A percentile compares a stretch with the other conserved stretches of the same genome.
Conservation (phyloP, 2,329 filamentous ascomycete species). For the Microcyclospora tardicrescens region DNA sequence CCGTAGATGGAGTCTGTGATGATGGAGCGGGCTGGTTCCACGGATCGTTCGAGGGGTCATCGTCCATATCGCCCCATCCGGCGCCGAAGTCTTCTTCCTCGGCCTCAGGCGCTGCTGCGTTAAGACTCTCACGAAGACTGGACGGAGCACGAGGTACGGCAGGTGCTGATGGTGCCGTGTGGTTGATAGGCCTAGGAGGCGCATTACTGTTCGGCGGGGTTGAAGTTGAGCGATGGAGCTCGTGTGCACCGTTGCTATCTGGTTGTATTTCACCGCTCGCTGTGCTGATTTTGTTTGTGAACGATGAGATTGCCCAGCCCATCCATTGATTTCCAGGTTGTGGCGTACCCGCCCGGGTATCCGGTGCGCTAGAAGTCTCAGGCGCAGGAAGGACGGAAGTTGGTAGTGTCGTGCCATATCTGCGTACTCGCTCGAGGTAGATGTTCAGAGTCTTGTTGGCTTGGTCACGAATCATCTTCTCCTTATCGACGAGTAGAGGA, state of each 20-base stretch:
- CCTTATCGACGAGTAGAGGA: conserved; percentile 79
- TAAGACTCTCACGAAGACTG: conserved; percentile 9
- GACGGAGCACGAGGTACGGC: conserved; percentile 19
- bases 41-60: conserved; percentile 38
- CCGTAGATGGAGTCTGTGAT: conserved; percentile 13
- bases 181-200: conserved; percentile 21
- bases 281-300: conserved; percentile 82
- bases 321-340: conserved; percentile 59
- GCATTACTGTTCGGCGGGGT: conserved; percentile 29
- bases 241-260: conserved; percentile 37
- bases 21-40: conserved; percentile 10
- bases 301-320: conserved; percentile 96
- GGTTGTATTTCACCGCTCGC: conserved; percentile 78
- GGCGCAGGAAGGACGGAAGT: conserved; percentile 64
- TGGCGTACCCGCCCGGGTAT: conserved; percentile 63
- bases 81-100: conserved; percentile 49
- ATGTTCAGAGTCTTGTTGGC: conserved; percentile 78
- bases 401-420: conserved; percentile 63
- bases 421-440: conserved; percentile 71
- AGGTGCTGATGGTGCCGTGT: conserved; percentile 15
- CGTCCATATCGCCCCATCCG: conserved; percentile 55
- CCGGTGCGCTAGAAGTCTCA: conserved; percentile 31
- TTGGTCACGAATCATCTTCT: conserved; percentile 86
- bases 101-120: conserved; percentile 15
- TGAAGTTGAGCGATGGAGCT: conserved; percentile 31